Evolutionary conservation across 2,329 filamentous ascomycete genomes (phyloP), one percentile per base, ranked within the genome.

Genomic region (Cladophialophora carrionii): DNA sequence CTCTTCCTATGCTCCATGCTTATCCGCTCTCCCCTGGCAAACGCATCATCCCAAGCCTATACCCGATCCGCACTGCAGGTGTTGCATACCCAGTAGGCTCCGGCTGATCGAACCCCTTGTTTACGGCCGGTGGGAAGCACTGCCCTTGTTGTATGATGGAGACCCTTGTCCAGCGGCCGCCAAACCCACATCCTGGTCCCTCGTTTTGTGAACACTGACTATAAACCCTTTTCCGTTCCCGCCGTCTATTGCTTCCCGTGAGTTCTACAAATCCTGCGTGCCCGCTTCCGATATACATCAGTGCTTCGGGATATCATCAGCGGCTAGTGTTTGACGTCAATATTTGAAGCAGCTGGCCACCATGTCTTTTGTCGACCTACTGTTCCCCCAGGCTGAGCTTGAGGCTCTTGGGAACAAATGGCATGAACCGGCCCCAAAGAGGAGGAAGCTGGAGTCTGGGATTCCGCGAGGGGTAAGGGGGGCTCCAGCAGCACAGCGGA

Each of bases 361-460:
- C 56, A 69, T 69, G 67, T 69, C 67, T 24, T 61, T 67, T 31
- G 37, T 69, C 26, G 67, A 69, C 29, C 64, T 48, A 31, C 48
- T 69, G 22, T 69, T 69, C 20, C 67, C 67, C 24, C 54, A 53
- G 26, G 62, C 56, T n/a, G 58, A 69, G 64, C 67, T 69, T 6
- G 67, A 69, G 56, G 67, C 64, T 55, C 59, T 69, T n/a, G 67
- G 67, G 1, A 69, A 69, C 61, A 69, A 61, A 43, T 69, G 64
- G 64, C 53, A 57, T 22, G 64, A 67, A 48, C 59, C 60, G 14
- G 62, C 62, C 7, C 57, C 51, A 52, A 69, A 69, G 64, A 65
- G 56, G 57, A 64, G 67, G 32, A 69, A 59, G 55, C 34, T 69
- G 26, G 67, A 63, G 20, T 10, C 14, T 43, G 61, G 62, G 32